Percentiles rank a stretch among this genome's conserved stretches.
phyloP scores from a whole-genome alignment of 2,329 filamentous ascomycete genomes.

The Diaporthe vaccinii region DNA sequence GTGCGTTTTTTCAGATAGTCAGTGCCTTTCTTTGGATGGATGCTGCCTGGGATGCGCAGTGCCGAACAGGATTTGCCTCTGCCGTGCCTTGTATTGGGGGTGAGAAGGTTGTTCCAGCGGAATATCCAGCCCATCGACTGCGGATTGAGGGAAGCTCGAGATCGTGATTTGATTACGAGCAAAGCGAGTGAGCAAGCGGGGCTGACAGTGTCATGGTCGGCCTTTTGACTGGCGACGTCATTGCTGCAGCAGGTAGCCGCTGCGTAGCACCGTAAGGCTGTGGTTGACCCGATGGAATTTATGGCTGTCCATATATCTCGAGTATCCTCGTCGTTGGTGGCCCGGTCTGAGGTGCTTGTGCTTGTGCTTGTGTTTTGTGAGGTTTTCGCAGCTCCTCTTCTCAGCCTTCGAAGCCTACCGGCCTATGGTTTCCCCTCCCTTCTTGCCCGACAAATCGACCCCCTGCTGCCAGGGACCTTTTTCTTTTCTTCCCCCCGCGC shows the following conservation, averaged over 20 bases:
- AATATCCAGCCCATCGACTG: not conserved
- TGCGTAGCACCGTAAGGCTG: not conserved
- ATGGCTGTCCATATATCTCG: constrained; percentile 20
- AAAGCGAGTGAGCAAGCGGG: not conserved
- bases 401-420: not conserved
- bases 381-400: not conserved
- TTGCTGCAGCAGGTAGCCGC: not conserved
- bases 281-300: constrained; percentile 12
- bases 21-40: not conserved
- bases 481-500: not conserved
- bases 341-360: not conserved
- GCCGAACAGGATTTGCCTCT: constrained; percentile 16
- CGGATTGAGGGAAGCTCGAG: not conserved
- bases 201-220: constrained; percentile 4
- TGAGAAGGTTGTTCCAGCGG: not conserved
- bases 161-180: not conserved
- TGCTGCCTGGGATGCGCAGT: not conserved
- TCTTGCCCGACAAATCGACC: not conserved
- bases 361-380: not conserved
- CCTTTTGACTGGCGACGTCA: constrained; percentile 10
- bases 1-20: not conserved
- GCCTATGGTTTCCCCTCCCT: not conserved
- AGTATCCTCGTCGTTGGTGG: not conserved
- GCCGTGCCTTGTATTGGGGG: not conserved
- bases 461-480: constrained; percentile 19